phyloP scores from a whole-genome alignment of 108 stramenopile genomes.

The Skeletonema marinoi region DNA sequence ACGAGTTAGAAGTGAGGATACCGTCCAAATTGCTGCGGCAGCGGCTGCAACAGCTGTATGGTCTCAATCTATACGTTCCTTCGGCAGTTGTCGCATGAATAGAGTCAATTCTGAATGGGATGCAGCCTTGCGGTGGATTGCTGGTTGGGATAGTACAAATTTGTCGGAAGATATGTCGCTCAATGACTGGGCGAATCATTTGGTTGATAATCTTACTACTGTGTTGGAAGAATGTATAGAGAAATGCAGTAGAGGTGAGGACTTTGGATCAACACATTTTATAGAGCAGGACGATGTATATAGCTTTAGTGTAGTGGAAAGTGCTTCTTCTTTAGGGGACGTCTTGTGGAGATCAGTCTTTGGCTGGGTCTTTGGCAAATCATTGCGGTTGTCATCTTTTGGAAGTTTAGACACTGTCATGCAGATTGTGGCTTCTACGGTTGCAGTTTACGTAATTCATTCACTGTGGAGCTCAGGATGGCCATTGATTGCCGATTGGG shows the following conservation, averaged over 20 bases:
- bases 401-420: slow-evolving; percentile 12
- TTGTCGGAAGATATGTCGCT: slow-evolving; percentile 8
- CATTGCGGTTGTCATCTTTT: slow-evolving; percentile 12
- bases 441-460: slow-evolving; percentile 16
- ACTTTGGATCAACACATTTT: slow-evolving; percentile 1
- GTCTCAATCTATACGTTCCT: slow-evolving; percentile 18
- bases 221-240: slow-evolving; percentile 35
- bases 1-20: slow-evolving; percentile 5
- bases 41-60: slow-evolving; percentile 41
- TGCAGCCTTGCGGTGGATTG: slow-evolving; percentile 48
- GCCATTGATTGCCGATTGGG: slow-evolving; percentile 8
- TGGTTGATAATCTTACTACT: slow-evolving; percentile 42
- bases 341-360: slow-evolving; percentile 18
- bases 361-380: slow-evolving; percentile 17
- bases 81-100: slow-evolving; percentile 33
- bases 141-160: slow-evolving; percentile 34
- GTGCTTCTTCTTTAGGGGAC: slow-evolving; percentile 15
- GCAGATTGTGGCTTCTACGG: slow-evolving; percentile 26
- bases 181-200: slow-evolving; percentile 25
- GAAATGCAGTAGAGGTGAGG: slow-evolving; percentile 23
- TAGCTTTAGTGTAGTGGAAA: not conserved
- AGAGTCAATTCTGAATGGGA: slow-evolving; percentile 48
- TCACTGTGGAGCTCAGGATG: slow-evolving; percentile 17
- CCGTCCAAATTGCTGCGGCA: slow-evolving; percentile 33
- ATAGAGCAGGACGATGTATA: not conserved